Base-by-base conservation (phyloP, 345 rosid species). In the Durio zibethinus region DNA sequence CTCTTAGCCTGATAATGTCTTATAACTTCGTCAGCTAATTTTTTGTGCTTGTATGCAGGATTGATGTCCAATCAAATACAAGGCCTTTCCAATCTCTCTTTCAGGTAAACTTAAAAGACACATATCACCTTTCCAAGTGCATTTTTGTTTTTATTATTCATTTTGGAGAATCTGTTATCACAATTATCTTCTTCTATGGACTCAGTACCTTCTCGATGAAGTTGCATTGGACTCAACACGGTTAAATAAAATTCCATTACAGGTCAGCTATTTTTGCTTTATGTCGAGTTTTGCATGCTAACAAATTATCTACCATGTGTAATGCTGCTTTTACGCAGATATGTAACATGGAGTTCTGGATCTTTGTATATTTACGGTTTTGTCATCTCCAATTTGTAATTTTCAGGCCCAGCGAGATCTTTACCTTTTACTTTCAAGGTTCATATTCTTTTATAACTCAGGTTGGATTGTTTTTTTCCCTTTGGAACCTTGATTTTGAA, bases 371-470 rank as follows among this genome's bases (percentile, higher is more conserved):
- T 43, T 48, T 53, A 21, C 38, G 23, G 23, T 8, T 8, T 31
- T 33, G 5, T 50, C 11, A 45, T 20, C 1, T 11, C 0, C 15
- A n/a, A 29, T 45, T 52, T 33, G 50, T 66, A 21, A 3, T 54
- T 74, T 82, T 79, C 85, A 96, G 99, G 95, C 93, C 72, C 99
- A 93, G 86, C 82, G 90, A 72, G 97, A 96, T 80, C 85, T 93
- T 72, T 91, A 82, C 81, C 92, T 89, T 52, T 81, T 92, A 80
- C 93, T 93, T 85, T 89, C 97, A 29, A 90, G 98, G 81, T 93
- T 96, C 86, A 88, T 92, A 83, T 84, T 92, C 74, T 93, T 96
- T 82, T 96, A 93, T 83, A 80, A 91, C 84, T 86, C 90, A 80
- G 98, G 99, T 93, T 79, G 38, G 54, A 27, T 61, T 42, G 69